Conservation (phyloP, 116 monocot genomes). For the Thalassia testudinum region DNA sequence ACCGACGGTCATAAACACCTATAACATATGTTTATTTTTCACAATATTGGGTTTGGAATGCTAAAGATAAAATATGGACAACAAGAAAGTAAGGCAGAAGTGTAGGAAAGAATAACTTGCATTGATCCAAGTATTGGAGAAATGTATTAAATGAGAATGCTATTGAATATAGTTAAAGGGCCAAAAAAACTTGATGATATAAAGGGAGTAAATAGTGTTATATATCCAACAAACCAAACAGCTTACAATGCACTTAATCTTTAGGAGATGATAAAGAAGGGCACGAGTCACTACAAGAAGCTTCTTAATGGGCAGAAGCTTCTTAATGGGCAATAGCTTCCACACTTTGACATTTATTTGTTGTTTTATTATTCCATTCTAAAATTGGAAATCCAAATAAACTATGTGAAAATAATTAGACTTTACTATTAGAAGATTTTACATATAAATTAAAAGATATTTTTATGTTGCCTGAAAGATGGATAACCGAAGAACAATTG, state of each 20-base stretch:
- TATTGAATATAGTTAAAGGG: conserved; percentile 1
- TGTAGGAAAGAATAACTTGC: background rate
- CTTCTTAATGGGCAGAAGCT: background rate
- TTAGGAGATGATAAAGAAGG: conserved; percentile 1
- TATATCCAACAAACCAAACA: background rate
- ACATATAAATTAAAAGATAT: too few species aligned
- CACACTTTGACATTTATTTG: too few species aligned
- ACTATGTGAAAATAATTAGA: too few species aligned
- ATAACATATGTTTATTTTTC: too few species aligned
- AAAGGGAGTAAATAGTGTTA: background rate
- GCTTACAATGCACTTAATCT: background rate
- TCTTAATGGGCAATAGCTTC: too few species aligned
- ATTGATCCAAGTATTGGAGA: background rate
- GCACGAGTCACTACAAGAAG: background rate
- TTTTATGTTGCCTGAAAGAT: too few species aligned
- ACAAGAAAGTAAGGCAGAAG: background rate
- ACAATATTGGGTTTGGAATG: background rate
- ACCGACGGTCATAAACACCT: too few species aligned
- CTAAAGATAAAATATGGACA: background rate
- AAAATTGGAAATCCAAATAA: too few species aligned
- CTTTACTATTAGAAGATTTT: too few species aligned
- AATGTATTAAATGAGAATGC: background rate
- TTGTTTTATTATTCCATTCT: too few species aligned
- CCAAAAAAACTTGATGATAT: background rate
- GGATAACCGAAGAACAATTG: too few species aligned